Conservation (phyloP, 345 rosid species). For the Psidium friedrichsthalianum region DNA sequence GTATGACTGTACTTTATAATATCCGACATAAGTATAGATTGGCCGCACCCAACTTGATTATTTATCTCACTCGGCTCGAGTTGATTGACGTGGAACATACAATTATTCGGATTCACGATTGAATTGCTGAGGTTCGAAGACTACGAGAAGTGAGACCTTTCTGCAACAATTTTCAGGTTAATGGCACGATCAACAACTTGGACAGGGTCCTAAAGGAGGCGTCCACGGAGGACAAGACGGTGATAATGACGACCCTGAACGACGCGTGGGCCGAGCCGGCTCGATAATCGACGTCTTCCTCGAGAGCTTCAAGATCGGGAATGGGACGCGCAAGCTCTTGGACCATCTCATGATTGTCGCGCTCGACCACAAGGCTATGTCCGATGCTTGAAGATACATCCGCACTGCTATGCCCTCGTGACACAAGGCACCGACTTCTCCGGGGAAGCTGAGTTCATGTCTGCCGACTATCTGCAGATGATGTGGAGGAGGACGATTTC, state of each 20-base stretch:
- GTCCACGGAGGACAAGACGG: conserved; percentile 30
- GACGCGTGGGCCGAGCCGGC: conserved; percentile 54
- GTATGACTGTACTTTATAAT: not conserved
- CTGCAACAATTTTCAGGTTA: not conserved
- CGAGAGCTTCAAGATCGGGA: conserved; percentile 38
- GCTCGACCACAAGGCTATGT: conserved; percentile 39
- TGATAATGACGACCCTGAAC: conserved; percentile 52
- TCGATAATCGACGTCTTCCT: conserved; percentile 52
- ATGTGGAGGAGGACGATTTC: conserved; percentile 61
- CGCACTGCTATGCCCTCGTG: conserved; percentile 28
- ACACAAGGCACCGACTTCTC: conserved; percentile 26
- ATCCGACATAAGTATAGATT: not conserved
- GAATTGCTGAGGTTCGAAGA: not conserved
- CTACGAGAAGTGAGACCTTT: not conserved
- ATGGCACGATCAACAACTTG: not conserved
- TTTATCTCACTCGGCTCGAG: not conserved
- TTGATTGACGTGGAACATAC: not conserved
- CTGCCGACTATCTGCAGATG: conserved; percentile 42
- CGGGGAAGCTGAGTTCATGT: conserved; percentile 39
- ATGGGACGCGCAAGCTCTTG: conserved; percentile 29
- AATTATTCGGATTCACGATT: not conserved
- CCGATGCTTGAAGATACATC: conserved; percentile 34
- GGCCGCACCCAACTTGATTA: not conserved
- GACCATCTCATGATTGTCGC: conserved; percentile 40
- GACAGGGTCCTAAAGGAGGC: conserved; percentile 3